phyloP scores from a whole-genome alignment of 1,139 yeast species.

The Komagataea norvegica region DNA sequence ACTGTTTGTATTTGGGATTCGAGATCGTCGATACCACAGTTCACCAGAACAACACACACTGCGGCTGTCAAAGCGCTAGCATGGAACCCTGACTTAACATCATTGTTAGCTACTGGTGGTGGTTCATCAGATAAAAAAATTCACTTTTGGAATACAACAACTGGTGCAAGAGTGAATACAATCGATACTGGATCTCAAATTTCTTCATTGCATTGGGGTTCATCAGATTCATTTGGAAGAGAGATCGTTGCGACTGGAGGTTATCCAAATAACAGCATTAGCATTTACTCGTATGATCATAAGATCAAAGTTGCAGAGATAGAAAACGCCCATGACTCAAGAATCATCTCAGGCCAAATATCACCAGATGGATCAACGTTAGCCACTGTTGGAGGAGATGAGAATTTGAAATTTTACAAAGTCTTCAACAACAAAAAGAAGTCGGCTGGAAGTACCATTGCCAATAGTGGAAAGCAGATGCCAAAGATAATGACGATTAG shows the following conservation, averaged over 20 bases:
- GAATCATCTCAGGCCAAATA: slow-evolving; percentile 77
- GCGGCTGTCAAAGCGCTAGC: slow-evolving; percentile 96
- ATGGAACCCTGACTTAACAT: slow-evolving; percentile 89
- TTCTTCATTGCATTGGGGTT: slow-evolving; percentile 89
- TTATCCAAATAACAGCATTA: slow-evolving; percentile 79
- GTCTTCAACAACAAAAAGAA: slow-evolving; percentile 55
- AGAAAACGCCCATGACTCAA: slow-evolving; percentile 79
- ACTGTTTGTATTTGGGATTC: slow-evolving; percentile 94
- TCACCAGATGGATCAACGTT: slow-evolving; percentile 88
- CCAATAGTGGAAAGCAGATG: slow-evolving; percentile 34
- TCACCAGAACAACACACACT: slow-evolving; percentile 71
- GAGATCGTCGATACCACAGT: slow-evolving; percentile 68
- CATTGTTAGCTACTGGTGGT: slow-evolving; percentile 91
- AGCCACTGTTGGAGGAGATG: slow-evolving; percentile 97
- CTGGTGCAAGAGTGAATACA: slow-evolving; percentile 82
- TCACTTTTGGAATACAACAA: slow-evolving; percentile 92
- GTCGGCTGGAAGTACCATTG: slow-evolving; percentile 19
- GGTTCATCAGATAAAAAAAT: slow-evolving; percentile 88
- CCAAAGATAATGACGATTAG: slow-evolving; percentile 41
- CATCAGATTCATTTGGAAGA: slow-evolving; percentile 61
- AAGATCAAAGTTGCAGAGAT: slow-evolving; percentile 88
- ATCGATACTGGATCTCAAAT: slow-evolving; percentile 94
- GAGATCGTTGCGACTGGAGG: slow-evolving; percentile 96
- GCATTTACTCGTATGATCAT: slow-evolving; percentile 83
- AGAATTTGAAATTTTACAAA: slow-evolving; percentile 92